Conservation (phyloP, 2,329 filamentous ascomycete genomes). For the Juglanconis oblonga region DNA sequence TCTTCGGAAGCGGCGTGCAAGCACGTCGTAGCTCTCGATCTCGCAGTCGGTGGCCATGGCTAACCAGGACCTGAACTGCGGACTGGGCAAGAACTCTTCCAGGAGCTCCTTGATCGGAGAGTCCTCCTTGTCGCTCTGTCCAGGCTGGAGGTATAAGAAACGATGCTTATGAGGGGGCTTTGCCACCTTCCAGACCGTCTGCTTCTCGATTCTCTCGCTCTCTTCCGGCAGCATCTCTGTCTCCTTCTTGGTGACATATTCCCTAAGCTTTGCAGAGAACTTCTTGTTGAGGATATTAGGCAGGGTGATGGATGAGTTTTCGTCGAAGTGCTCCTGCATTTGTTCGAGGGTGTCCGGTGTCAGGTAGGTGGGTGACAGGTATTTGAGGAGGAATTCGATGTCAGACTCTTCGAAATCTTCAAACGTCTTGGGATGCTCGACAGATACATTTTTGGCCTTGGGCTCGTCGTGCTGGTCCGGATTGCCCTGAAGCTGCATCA, state of each 20-base stretch:
- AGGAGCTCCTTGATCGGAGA: slow-evolving; percentile 74
- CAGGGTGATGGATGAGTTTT: slow-evolving; percentile 81
- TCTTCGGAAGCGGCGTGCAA: slow-evolving; percentile 83
- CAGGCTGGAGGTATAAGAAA: slow-evolving; percentile 74
- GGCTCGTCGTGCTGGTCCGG: slow-evolving; percentile 87
- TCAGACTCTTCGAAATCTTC: slow-evolving; percentile 71
- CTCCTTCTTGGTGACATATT: slow-evolving; percentile 68
- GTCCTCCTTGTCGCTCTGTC: slow-evolving; percentile 37
- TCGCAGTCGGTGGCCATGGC: slow-evolving; percentile 74
- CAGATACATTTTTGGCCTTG: slow-evolving; percentile 54
- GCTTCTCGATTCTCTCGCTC: slow-evolving; percentile 55
- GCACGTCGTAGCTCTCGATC: slow-evolving; percentile 69
- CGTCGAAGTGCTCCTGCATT: slow-evolving; percentile 74
- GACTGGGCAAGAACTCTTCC: slow-evolving; percentile 78
- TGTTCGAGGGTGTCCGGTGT: slow-evolving; percentile 88
- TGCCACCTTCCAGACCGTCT: slow-evolving; percentile 69
- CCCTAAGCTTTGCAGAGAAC: slow-evolving; percentile 69
- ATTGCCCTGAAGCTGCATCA: slow-evolving; percentile 90
- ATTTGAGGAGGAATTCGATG: slow-evolving; percentile 85
- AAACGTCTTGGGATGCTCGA: slow-evolving; percentile 38
- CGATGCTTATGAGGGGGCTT: slow-evolving; percentile 93
- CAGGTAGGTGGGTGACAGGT: slow-evolving; percentile 84
- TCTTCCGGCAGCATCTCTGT: slow-evolving; percentile 41
- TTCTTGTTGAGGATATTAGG: slow-evolving; percentile 74
- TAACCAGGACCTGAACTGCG: slow-evolving; percentile 87